Base-by-base conservation (phyloP, 768 basidiomycete genomes). In the Psilocybe tampanensis region DNA sequence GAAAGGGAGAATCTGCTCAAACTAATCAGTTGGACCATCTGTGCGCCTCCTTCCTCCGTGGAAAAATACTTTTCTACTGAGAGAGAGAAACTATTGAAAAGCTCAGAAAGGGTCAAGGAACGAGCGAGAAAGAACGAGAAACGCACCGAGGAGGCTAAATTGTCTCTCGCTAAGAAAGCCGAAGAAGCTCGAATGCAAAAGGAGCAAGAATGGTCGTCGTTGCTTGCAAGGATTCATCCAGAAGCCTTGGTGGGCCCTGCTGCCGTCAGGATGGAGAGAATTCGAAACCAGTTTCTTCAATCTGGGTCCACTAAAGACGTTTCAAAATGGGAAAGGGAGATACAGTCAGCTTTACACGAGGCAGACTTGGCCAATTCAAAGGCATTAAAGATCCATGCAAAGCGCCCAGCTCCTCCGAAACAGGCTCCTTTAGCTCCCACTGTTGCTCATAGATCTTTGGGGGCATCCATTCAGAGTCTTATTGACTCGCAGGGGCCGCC, bases 251-350 rank as follows among this genome's bases (percentile, higher is more conserved):
- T 77, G 32, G 76, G 80, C 7, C 74, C 82, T 23, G 73, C 78
- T 18, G 75, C 74, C 2, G 66, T 80, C 55, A 81, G 86, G 23
- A 69, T 92, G 8, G 78, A 80, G 21, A 76, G 80, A 9, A 72
- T 92, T 22, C 81, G 79, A 34, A 74, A 65, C 8, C 80, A 80
- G 26, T 92, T 85, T 65, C 54, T 90, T 58, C 83, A 86, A 58
- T 81, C 85, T 3, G 76, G 76, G n/a, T 73, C 80, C 2, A 74
- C 74, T 11, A 79, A 74, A 53, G 79, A 86, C 52, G 61, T 70
- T 8, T 65, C 68, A 19, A 83, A 80, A 67, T 92, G 90, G 90
- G 86, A 87, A 68, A 74, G 68, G 23, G 84, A 88, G 64, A 80
- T 92, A 39, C 60, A 61, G 29, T 72, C 78, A 17, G 84, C 85